A percentile compares a stretch with the other conserved stretches of the same genome.
These are phyloP conservation scores for Westerdykella aurantiaca DNA, from an alignment of 2,329 filamentous ascomycete genomes.

Conservation along the genomic window DNA sequence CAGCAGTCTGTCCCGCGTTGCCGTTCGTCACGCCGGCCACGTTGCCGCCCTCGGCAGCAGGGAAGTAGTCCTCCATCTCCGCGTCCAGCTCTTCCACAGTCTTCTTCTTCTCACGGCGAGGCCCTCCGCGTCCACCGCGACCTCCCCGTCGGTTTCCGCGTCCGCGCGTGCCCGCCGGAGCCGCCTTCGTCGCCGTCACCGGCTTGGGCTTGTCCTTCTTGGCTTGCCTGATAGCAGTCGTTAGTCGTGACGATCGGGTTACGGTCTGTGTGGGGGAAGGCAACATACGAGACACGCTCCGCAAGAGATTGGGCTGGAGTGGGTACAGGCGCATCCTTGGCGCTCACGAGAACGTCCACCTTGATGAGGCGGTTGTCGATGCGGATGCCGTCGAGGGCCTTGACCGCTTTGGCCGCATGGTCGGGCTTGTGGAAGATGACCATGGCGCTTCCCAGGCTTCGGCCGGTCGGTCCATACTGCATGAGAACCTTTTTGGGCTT, in stretches of 20 bases:
- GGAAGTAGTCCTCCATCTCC: constrained; percentile 97
- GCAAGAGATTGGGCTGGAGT: constrained; percentile 64
- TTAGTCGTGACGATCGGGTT: constrained; percentile 13
- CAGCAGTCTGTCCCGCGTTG: constrained; percentile 39
- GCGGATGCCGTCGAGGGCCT: constrained; percentile 77
- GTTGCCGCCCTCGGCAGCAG: constrained; percentile 41
- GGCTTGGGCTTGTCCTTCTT: constrained; percentile 62
- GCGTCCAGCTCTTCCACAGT: constrained; percentile 92
- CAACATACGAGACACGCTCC: constrained; percentile 72
- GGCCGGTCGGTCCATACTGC: constrained; percentile 86
- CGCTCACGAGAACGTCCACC: constrained; percentile 88
- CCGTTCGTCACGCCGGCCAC: constrained; percentile 42
- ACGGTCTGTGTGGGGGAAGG: not conserved
- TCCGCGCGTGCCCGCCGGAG: constrained; percentile 36
- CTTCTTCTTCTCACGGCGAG: constrained; percentile 70
- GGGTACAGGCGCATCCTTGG: constrained; percentile 62
- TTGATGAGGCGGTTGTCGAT: constrained; percentile 90
- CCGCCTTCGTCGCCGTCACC: constrained; percentile 67
- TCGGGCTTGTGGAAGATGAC: constrained; percentile 78
- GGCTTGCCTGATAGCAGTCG: constrained; percentile 52
- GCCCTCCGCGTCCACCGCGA: constrained; percentile 34
- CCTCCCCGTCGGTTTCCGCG: constrained; percentile 50
- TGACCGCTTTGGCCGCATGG: constrained; percentile 77
- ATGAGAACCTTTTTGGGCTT: constrained; percentile 86
- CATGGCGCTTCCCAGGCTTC: constrained; percentile 86